A percentile compares a stretch with the other conserved stretches of the same genome.
Conservation (phyloP, 371 early-diverging fungal genomes). For the Paraphysoderma sedebokerense region DNA sequence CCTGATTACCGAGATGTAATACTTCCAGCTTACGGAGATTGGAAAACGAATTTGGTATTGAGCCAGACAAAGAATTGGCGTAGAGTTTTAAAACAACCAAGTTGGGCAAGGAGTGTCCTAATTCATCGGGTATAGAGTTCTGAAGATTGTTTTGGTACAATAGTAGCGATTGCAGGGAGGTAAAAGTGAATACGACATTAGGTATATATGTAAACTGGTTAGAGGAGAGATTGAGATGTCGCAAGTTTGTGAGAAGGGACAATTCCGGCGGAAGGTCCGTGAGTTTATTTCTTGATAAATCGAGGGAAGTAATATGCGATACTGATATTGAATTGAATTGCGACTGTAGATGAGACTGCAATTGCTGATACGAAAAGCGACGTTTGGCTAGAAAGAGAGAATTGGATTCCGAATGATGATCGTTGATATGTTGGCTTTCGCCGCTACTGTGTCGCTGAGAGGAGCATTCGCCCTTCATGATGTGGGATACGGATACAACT, state of each 20-base stretch:
- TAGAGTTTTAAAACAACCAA: background rate
- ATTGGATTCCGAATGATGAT: too few relatives aligned
- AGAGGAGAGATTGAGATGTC: slow-evolving; percentile 37
- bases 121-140: background rate
- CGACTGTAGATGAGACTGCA: too few relatives aligned
- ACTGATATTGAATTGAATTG: too few relatives aligned
- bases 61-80: background rate
- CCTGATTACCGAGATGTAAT: background rate
- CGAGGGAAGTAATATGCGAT: too few relatives aligned
- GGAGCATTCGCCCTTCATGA: too few relatives aligned
- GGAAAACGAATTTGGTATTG: background rate
- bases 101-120: background rate
- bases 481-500: too few relatives aligned
- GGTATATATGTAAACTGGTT: slow-evolving; percentile 27
- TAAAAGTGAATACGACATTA: slow-evolving; percentile 13
- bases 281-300: slow-evolving; percentile 9
- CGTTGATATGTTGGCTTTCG: too few relatives aligned
- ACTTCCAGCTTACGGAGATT: background rate
- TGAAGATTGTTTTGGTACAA: background rate
- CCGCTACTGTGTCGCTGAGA: too few relatives aligned
- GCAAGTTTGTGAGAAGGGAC: slow-evolving; percentile 16
- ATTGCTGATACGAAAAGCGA: too few relatives aligned
- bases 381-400: too few relatives aligned
- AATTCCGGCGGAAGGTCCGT: slow-evolving; percentile 13
- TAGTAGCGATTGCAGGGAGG: background rate